Conservation (phyloP, 345 rosid genomes). For the Boechera retrofracta region DNA sequence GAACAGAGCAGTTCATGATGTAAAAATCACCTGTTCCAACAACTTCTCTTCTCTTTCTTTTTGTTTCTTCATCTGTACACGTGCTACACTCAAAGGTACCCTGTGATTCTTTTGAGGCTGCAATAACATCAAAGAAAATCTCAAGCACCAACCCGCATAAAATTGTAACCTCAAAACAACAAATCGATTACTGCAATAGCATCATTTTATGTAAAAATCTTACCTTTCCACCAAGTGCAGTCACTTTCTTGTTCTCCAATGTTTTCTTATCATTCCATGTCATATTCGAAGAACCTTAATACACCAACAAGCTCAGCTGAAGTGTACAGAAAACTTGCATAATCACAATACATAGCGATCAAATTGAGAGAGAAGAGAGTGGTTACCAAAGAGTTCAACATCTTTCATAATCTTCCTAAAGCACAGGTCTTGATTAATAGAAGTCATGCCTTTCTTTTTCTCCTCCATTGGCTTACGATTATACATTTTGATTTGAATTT, state of each 20-base stretch:
- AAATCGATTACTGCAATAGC: not conserved
- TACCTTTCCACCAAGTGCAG: constrained; percentile 87
- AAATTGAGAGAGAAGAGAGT: not conserved
- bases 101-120: constrained; percentile 81
- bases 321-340: not conserved
- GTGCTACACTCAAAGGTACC: constrained; percentile 79
- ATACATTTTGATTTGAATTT: not conserved
- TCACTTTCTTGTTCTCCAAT: constrained; percentile 66
- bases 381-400: constrained; percentile 50
- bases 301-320: not conserved
- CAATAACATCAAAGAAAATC: not conserved
- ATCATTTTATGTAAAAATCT: not conserved
- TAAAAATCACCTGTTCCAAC: constrained; percentile 57
- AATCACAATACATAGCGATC: not conserved
- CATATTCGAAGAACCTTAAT: constrained; percentile 57
- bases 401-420: constrained; percentile 57
- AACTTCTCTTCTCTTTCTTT: constrained; percentile 74
- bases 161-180: not conserved
- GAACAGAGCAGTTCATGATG: not conserved
- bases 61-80: constrained; percentile 79
- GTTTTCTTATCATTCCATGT: constrained; percentile 93
- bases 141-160: not conserved
- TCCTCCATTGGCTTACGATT: constrained; percentile 45
- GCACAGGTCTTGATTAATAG: constrained; percentile 38
- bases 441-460: constrained; percentile 38